Base-by-base conservation (phyloP, 257 asterid genomes). In the Solanum arcanum region DNA sequence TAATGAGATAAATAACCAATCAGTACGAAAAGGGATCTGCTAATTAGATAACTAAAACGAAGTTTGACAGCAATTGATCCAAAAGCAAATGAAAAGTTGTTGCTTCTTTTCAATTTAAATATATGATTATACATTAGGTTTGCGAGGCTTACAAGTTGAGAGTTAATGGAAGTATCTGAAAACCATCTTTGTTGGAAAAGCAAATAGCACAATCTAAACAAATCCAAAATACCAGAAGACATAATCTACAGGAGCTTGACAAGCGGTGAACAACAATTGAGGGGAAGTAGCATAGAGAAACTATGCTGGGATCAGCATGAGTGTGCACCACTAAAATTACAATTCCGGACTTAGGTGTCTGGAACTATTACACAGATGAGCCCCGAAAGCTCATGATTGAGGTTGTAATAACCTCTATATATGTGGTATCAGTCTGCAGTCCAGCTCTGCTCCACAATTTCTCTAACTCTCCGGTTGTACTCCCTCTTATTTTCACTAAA, bases 401-500 rank as follows among this genome's bases (percentile, higher is more conserved):
- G 49, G 78, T 83, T 64, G 78, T 25, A 64, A 25, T 86, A 46
- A 69, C 77, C 86, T 83, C 87, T 86, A 12, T 70, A 25, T 29
- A 41, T n/a, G 14, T 7, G 77, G 72, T 49, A 31, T 92, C 86
- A 95, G 89, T 95, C 98, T 1, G 98, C 98, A 6, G 96, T 93
- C 98, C 97, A 95, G 94, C 98, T 95, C 90, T 94, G 98, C 92
- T 94, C 98, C 89, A 94, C 98, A 44, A 93, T 86, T 87, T 94
- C 97, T 91, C 94, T 91, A 75, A 94, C 96, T 91, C 91, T 92
- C 86, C 98, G 94, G 87, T 94, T 94, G 88, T 95, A 95, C 23
- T 95, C 98, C 15, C 98, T 91, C 92, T 94, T 94, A 44, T 91
- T 95, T 92, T 93, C 96, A 77, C 97, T 94, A 92, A 92, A 95